Conservation (phyloP, 371 early-diverging fungal species). For the Mucor indicus region DNA sequence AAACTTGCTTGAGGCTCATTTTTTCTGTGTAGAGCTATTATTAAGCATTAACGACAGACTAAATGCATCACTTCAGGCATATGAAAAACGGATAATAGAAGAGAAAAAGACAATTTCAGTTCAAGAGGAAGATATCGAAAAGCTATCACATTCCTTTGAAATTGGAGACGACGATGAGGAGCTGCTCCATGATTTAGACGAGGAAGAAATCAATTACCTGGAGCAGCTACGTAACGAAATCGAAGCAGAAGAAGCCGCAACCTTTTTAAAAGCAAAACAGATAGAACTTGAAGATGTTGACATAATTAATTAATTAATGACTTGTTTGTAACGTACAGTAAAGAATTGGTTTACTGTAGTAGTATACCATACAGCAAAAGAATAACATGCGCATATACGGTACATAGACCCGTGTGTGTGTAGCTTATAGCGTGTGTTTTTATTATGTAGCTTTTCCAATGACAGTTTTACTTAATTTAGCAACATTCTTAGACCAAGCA, state of each 20-base stretch:
- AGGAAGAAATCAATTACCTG: slow-evolving; percentile 10
- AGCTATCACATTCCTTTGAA: slow-evolving; percentile 37
- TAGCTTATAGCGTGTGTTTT: too few species aligned
- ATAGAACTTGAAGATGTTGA: too few species aligned
- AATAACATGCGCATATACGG: too few species aligned
- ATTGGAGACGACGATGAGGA: slow-evolving; percentile 59
- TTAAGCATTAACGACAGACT: slow-evolving; percentile 39
- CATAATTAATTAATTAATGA: too few species aligned
- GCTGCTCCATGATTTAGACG: slow-evolving; percentile 25
- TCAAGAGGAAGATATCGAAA: background rate
- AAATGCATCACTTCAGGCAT: slow-evolving; percentile 19
- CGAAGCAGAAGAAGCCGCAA: slow-evolving; percentile 46
- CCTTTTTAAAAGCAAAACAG: slow-evolving; percentile 25
- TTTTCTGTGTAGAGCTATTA: slow-evolving; percentile 18
- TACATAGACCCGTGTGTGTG: too few species aligned
- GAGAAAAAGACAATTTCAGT: background rate
- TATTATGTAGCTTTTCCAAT: slow-evolving; percentile 49
- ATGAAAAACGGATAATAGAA: too few species aligned
- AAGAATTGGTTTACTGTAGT: too few species aligned
- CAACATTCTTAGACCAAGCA: slow-evolving; percentile 70
- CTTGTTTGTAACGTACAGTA: too few species aligned
- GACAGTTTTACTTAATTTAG: slow-evolving; percentile 60
- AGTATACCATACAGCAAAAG: too few species aligned
- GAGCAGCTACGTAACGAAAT: slow-evolving; percentile 37
- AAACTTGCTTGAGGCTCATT: background rate